These are phyloP conservation scores for Penicillium sp. DNA, from an alignment of 2,329 filamentous ascomycete species.

Conservation along the genomic window DNA sequence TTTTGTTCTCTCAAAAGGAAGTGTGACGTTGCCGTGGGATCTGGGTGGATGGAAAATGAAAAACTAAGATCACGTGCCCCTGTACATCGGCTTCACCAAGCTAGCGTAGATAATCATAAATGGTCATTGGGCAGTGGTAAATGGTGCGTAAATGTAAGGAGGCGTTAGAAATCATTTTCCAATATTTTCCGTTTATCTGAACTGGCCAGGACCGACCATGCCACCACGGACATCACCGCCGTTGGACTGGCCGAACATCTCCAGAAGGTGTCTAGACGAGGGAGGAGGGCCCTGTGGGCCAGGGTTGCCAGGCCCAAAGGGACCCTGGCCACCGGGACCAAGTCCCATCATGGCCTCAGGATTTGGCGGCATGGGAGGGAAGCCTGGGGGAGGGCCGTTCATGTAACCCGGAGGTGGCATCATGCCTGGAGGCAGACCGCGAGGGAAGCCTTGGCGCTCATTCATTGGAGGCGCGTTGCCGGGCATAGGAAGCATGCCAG, in stretches of 20 bases:
- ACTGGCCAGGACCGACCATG: slow-evolving; percentile 40
- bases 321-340: slow-evolving; percentile 36
- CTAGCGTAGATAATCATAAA: slow-evolving; percentile 17
- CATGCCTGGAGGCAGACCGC: slow-evolving; percentile 45
- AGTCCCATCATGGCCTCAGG: slow-evolving; percentile 41
- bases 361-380: slow-evolving; percentile 42
- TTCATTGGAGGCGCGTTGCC: slow-evolving; percentile 32
- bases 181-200: slow-evolving; percentile 27
- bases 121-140: slow-evolving; percentile 11
- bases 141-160: slow-evolving; percentile 3
- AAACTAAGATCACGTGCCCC: slow-evolving; percentile 9
- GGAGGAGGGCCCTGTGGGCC: slow-evolving; percentile 41
- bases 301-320: slow-evolving; percentile 37
- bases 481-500: slow-evolving; percentile 44
- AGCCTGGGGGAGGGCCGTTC: slow-evolving; percentile 42
- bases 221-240: slow-evolving; percentile 38
- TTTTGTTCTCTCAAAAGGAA: slow-evolving; percentile 20
- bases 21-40: slow-evolving; percentile 17
- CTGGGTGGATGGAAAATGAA: slow-evolving; percentile 7
- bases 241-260: slow-evolving; percentile 45
- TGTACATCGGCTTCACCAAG: slow-evolving; percentile 14
- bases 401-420: slow-evolving; percentile 49
- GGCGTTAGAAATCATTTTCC: not conserved
- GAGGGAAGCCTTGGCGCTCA: slow-evolving; percentile 41
- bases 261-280: slow-evolving; percentile 43